Percentiles rank a stretch among this genome's conserved stretches.
These are phyloP conservation scores for Myriosclerotinia curreyana DNA, from an alignment of 2,329 filamentous ascomycete genomes.

Conservation along the genomic window DNA sequence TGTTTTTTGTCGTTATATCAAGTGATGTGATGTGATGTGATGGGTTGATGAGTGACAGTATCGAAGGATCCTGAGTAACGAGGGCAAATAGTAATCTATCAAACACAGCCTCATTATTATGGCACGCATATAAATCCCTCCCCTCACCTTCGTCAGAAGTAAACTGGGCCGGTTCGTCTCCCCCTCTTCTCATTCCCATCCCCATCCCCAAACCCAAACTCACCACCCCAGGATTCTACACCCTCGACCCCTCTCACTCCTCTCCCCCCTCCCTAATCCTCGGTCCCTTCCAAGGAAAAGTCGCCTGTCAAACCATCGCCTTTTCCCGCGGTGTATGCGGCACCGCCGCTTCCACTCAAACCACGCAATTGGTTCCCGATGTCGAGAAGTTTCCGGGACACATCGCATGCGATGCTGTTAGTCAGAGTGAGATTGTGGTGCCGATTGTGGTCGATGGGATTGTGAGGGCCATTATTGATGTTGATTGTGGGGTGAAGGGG, in stretches of 20 bases:
- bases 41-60: neutral
- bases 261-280: slow-evolving; percentile 64
- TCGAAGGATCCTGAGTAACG: neutral
- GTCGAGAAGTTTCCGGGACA: slow-evolving; percentile 75
- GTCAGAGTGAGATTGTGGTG: slow-evolving; percentile 77
- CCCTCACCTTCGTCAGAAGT: slow-evolving; percentile 61
- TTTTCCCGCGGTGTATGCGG: slow-evolving; percentile 77
- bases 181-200: slow-evolving; percentile 2
- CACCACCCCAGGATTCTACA: slow-evolving; percentile 63
- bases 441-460: slow-evolving; percentile 53
- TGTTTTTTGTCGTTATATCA: neutral
- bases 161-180: slow-evolving; percentile 67
- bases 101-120: slow-evolving; percentile 72
- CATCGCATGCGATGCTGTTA: slow-evolving; percentile 76
- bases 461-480: slow-evolving; percentile 73
- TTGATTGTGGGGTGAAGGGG: slow-evolving; percentile 66
- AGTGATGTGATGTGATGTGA: slow-evolving; percentile 23
- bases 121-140: slow-evolving; percentile 75
- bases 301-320: slow-evolving; percentile 73
- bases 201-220: slow-evolving; percentile 1
- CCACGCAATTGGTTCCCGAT: slow-evolving; percentile 66
- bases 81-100: slow-evolving; percentile 64
- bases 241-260: slow-evolving; percentile 49
- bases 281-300: slow-evolving; percentile 76
- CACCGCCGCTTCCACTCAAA: slow-evolving; percentile 56